Conservation (phyloP, 2,329 filamentous ascomycete species). For the Hymenoscyphus linearis region DNA sequence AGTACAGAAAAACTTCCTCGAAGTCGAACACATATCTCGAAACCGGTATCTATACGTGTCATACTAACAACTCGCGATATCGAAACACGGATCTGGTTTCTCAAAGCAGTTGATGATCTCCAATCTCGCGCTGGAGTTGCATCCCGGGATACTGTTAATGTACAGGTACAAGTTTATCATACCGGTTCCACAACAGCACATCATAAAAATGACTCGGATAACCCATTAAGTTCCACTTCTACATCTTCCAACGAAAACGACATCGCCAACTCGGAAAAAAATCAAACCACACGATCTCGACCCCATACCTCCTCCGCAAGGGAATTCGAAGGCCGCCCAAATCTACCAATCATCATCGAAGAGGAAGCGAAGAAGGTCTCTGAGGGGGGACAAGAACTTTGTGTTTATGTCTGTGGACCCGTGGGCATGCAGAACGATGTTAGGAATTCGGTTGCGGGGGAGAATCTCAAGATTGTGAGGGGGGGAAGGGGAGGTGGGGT, state of each 20-base stretch:
- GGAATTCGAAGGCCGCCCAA: background rate
- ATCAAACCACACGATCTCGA: background rate
- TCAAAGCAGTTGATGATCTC: background rate
- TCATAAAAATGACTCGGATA: background rate
- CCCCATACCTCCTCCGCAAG: too few species aligned
- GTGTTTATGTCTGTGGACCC: constrained; percentile 10
- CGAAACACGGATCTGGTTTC: background rate
- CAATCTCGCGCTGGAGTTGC: background rate
- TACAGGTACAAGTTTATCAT: background rate
- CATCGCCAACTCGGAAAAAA: background rate
- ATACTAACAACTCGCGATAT: background rate
- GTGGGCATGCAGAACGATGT: constrained; percentile 12
- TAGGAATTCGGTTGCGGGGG: constrained; percentile 9
- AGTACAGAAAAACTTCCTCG: background rate
- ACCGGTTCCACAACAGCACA: background rate
- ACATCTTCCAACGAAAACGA: background rate
- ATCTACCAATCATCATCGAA: background rate
- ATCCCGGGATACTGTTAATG: too few species aligned
- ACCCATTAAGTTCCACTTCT: background rate
- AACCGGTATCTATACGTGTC: background rate
- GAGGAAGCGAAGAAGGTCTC: background rate
- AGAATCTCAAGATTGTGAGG: constrained; percentile 7
- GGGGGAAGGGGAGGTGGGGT: background rate
- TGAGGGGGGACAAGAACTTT: background rate
- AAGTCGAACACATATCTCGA: too few species aligned